Base-by-base conservation (phyloP, 2,329 filamentous ascomycete species). In the Ilyonectria robusta region DNA sequence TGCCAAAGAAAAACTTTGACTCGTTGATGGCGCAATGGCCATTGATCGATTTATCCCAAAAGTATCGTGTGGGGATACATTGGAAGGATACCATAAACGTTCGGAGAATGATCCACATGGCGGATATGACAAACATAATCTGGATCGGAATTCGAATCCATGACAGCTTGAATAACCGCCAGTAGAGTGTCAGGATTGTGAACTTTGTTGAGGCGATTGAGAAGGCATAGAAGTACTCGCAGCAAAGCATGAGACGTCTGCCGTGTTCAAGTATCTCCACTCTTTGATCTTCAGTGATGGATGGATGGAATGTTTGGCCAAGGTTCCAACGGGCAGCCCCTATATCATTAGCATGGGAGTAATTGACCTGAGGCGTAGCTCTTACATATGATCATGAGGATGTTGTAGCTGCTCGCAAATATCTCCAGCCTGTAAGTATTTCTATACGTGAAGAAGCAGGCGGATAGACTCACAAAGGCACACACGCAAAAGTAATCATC, bases 21-120 rank as follows among this genome's bases (percentile, higher is more conserved):
- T 71, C 75, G 29, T 79, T 68, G 53, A 81, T 79, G 1, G 60
- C 69, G 59, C 80, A 82, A 2, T 64, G 62, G 10, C 76, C 72
- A 2, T 54, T 66, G n/a, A 74, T 71, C 4, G 75, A 73, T 1
- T 69, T 68, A 9, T 78, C 74, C 80, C 79, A 81, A n/a, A 78
- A 79, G 0, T 72, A 73, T 19, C 77, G 74, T 0, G 81, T 70
- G 0, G 81, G 80, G 4, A 77, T 47, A 62, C 79, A 81, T 8
- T 76, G 76, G 51, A 81, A 81, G 6, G 77, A 76, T 2, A 74
- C 70, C 48, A 81, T 70, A 35, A 81, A 78, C 0, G 76, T 79
- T 33, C 76, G 62, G 1, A 79, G 50, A 1, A 74, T 72, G 8
- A 77, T 69, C 78, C 78, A 80, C 4, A 74, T 48, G 2, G 63